These are phyloP conservation scores for Dendrocalamus sinicus DNA, from an alignment of 176 grass and related monocot species.

Conservation along the genomic window DNA sequence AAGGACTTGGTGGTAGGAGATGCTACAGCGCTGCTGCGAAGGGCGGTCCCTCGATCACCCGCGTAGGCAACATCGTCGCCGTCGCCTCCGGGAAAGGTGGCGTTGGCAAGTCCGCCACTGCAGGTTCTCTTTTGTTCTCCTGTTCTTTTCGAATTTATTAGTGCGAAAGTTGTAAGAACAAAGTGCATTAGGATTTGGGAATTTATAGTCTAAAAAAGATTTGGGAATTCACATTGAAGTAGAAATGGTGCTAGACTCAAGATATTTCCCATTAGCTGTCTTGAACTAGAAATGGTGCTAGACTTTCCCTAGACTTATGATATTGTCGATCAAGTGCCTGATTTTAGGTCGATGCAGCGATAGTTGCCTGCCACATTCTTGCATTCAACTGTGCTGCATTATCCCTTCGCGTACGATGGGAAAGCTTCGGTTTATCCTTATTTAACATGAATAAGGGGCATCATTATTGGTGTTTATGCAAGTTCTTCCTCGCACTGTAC, in stretches of 20 bases:
- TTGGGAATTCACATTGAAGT: conserved; percentile 2
- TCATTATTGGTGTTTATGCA: too few species aligned
- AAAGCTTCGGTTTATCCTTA: too few species aligned
- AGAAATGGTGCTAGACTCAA: not conserved
- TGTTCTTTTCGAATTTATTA: not conserved
- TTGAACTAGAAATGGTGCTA: not conserved
- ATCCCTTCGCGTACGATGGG: too few species aligned
- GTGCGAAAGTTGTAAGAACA: not conserved
- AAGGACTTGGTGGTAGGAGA: conserved; percentile 40
- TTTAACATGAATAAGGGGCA: too few species aligned
- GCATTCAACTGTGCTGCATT: too few species aligned
- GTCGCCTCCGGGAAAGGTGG: conserved; percentile 93
- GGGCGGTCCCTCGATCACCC: conserved; percentile 57
- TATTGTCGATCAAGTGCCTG: not conserved
- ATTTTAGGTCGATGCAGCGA: not conserved
- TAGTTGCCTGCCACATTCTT: too few species aligned
- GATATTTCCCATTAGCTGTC: not conserved
- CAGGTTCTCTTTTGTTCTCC: conserved; percentile 57
- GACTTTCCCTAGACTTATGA: not conserved
- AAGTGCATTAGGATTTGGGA: not conserved
- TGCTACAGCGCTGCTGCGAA: conserved; percentile 54
- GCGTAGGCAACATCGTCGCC: conserved; percentile 73
- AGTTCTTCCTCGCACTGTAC: too few species aligned
- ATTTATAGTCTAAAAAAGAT: not conserved
- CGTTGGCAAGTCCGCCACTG: conserved; percentile 93